Conservation (phyloP, 1,139 yeast genomes). For the Kodamaea suecica region DNA sequence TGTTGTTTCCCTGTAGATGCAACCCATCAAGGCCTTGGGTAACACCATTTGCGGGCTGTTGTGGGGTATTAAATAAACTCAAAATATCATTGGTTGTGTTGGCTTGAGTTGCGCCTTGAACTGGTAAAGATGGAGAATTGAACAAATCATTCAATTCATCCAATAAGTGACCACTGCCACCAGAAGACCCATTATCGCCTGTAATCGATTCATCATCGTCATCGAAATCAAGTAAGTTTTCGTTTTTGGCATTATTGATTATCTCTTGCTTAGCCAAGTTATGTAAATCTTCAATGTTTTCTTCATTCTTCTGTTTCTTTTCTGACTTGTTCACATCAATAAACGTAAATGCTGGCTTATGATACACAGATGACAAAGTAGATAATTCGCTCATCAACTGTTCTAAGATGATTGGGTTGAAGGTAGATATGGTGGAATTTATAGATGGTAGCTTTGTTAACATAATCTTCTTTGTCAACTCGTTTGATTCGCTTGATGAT, state of each 20-base stretch:
- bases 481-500: constrained; percentile 42
- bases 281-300: constrained; percentile 71
- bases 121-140: constrained; percentile 29
- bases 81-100: constrained; percentile 41
- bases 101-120: constrained; percentile 7
- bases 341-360: constrained; percentile 74
- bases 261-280: constrained; percentile 77
- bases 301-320: constrained; percentile 19
- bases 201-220: constrained; percentile 47
- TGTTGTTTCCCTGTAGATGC: constrained; percentile 15
- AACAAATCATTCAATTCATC: constrained; percentile 72
- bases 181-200: constrained; percentile 16
- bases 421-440: constrained; percentile 65
- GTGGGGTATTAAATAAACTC: constrained; percentile 34
- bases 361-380: constrained; percentile 85
- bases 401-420: constrained; percentile 66
- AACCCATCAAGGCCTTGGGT: constrained; percentile 23
- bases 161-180: constrained; percentile 33
- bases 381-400: constrained; percentile 74
- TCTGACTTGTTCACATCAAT: constrained; percentile 40
- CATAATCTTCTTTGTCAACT: constrained; percentile 48
- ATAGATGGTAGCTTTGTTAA: constrained; percentile 67
- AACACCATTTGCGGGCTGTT: constrained; percentile 7
- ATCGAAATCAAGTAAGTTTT: constrained; percentile 76
- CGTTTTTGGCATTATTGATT: constrained; percentile 64